These are phyloP conservation scores for Pisolithus sp. DNA, from an alignment of 768 basidiomycete species.

Conservation along the genomic window DNA sequence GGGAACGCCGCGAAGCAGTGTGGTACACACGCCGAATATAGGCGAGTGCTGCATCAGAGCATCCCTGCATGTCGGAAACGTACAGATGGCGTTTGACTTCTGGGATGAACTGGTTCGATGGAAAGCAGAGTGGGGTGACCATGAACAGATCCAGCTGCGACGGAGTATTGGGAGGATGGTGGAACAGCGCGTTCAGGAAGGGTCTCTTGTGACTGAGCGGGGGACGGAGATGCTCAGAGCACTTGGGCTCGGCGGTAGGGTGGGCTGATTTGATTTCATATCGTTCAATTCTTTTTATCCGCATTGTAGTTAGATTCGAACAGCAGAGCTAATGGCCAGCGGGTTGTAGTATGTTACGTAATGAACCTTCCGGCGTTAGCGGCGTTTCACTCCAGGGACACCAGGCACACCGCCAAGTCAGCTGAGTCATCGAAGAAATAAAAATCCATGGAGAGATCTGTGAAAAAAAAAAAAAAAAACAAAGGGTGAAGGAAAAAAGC, in stretches of 20 bases:
- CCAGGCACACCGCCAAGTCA: not conserved
- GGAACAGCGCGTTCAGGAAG: constrained; percentile 19
- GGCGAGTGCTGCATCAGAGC: constrained; percentile 46
- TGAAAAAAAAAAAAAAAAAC: not conserved
- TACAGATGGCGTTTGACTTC: constrained; percentile 51
- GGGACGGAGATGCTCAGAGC: constrained; percentile 17
- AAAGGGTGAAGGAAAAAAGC: not conserved
- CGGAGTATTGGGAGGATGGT: constrained; percentile 33
- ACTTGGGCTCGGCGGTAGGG: constrained; percentile 9
- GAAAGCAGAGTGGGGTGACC: constrained; percentile 43
- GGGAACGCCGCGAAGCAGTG: constrained; percentile 28
- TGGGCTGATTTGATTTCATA: not conserved
- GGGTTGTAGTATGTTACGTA: not conserved
- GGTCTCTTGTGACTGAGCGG: constrained; percentile 17
- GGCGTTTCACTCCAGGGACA: not conserved
- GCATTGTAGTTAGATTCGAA: not conserved
- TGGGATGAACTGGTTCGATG: constrained; percentile 46
- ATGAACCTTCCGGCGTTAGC: not conserved
- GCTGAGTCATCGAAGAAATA: too few species aligned
- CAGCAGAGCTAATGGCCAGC: not conserved
- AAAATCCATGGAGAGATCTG: constrained; percentile 14
- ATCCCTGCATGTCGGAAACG: constrained; percentile 44
- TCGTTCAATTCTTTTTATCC: not conserved
- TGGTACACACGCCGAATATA: constrained; percentile 38
- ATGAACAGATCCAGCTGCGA: constrained; percentile 40